phyloP scores from a whole-genome alignment of 148 eudicot species.

The Amaranthus palmeri region DNA sequence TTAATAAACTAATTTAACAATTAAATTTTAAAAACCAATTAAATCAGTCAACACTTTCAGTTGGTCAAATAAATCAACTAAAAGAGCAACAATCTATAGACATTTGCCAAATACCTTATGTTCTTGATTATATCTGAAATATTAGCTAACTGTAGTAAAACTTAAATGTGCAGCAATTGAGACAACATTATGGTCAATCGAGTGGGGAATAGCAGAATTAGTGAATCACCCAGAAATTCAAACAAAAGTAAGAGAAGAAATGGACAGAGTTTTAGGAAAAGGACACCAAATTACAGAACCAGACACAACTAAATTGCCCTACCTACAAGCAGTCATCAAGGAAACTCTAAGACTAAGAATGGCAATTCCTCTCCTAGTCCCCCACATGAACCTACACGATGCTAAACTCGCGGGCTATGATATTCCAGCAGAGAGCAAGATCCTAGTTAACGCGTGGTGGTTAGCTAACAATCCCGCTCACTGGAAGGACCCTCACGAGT shows the following conservation, averaged over 20 bases:
- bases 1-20: too few relatives aligned
- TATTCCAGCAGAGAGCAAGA: constrained; percentile 82
- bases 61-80: too few relatives aligned
- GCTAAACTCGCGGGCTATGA: constrained; percentile 65
- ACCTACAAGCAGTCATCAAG: constrained; percentile 77
- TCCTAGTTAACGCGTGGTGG: constrained; percentile 86
- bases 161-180: constrained; percentile 53
- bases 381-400: constrained; percentile 86
- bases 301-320: constrained; percentile 55
- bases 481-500: constrained; percentile 84
- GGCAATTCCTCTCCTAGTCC: constrained; percentile 78
- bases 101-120: too few relatives aligned
- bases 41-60: too few relatives aligned
- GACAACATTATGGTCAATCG: constrained; percentile 84
- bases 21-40: too few relatives aligned
- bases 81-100: too few relatives aligned
- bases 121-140: too few relatives aligned
- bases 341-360: constrained; percentile 72
- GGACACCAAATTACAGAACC: constrained; percentile 68
- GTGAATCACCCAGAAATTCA: constrained; percentile 82
- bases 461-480: constrained; percentile 73
- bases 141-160: too few relatives aligned
- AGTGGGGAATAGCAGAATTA: constrained; percentile 83
- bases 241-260: constrained; percentile 53
- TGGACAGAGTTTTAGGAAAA: constrained; percentile 54